A percentile compares a stretch with the other conserved stretches of the same genome.
phyloP scores from a whole-genome alignment of 2,329 filamentous ascomycete species.

The Pyricularia sp. region DNA sequence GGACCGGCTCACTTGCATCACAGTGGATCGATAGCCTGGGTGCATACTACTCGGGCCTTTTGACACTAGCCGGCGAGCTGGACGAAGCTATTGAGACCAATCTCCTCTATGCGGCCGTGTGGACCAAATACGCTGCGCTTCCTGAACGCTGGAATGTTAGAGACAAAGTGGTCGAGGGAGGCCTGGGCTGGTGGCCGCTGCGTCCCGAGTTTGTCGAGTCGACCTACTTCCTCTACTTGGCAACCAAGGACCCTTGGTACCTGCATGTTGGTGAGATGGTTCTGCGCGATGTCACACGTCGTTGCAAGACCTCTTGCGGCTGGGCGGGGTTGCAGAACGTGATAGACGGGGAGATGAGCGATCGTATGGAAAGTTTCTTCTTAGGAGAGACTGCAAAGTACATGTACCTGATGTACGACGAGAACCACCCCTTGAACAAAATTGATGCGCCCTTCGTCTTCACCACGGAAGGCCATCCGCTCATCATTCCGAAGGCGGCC shows the following conservation, averaged over 20 bases:
- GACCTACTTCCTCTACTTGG: slow-evolving; percentile 90
- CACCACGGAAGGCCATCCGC: slow-evolving; percentile 88
- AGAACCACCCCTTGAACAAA: slow-evolving; percentile 76
- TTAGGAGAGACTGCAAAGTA: slow-evolving; percentile 95
- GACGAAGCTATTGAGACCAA: slow-evolving; percentile 89
- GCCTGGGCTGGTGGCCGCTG: slow-evolving; percentile 89
- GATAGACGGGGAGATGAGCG: slow-evolving; percentile 71
- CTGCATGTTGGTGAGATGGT: slow-evolving; percentile 95
- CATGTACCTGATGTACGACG: slow-evolving; percentile 82
- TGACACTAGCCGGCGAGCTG: slow-evolving; percentile 78
- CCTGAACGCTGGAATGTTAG: slow-evolving; percentile 90
- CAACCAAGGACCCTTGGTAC: slow-evolving; percentile 93
- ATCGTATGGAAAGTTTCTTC: slow-evolving; percentile 99
- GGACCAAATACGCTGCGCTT: slow-evolving; percentile 88
- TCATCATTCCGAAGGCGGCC: slow-evolving; percentile 61
- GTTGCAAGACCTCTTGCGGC: slow-evolving; percentile 85
- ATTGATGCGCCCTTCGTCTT: slow-evolving; percentile 86
- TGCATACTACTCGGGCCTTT: slow-evolving; percentile 86
- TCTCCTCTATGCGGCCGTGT: slow-evolving; percentile 82
- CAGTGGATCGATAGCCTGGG: slow-evolving; percentile 96
- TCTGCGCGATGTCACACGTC: slow-evolving; percentile 72
- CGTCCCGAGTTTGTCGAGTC: slow-evolving; percentile 96
- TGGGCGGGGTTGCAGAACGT: slow-evolving; percentile 88
- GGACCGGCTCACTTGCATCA: slow-evolving; percentile 78
- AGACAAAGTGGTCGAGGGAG: slow-evolving; percentile 74